These are phyloP conservation scores for Coleophoma cylindrospora DNA, from an alignment of 2,329 filamentous ascomycete species.

Conservation along the genomic window DNA sequence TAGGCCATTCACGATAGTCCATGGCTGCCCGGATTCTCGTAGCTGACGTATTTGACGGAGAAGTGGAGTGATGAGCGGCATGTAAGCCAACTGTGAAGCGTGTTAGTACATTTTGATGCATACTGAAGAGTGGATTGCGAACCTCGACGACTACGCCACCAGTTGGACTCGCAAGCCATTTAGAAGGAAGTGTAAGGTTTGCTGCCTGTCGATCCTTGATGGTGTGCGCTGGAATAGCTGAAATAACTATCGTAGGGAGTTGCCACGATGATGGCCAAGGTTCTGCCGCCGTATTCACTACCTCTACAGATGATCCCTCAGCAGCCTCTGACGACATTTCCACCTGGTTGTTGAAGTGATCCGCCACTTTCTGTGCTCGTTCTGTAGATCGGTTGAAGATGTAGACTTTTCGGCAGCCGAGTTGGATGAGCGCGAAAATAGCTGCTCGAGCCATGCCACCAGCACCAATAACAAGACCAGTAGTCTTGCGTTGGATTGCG, in stretches of 20 bases:
- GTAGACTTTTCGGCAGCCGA: conserved; percentile 70
- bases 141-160: conserved; percentile 68
- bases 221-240: conserved; percentile 66
- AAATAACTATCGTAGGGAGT: conserved; percentile 66
- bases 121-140: not conserved
- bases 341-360: conserved; percentile 52
- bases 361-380: conserved; percentile 60
- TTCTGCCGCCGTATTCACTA: conserved; percentile 52
- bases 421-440: conserved; percentile 68
- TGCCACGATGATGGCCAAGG: conserved; percentile 58
- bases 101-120: not conserved
- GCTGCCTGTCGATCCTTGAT: conserved; percentile 58
- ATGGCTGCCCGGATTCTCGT: conserved; percentile 38
- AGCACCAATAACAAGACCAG: conserved; percentile 58
- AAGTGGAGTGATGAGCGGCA: conserved; percentile 64
- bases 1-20: conserved; percentile 69
- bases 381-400: conserved; percentile 64
- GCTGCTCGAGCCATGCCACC: conserved; percentile 72
- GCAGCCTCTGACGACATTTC: not conserved
- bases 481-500: conserved; percentile 39
- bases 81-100: conserved; percentile 46
- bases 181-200: conserved; percentile 59
- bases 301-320: conserved; percentile 29
- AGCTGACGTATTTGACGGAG: conserved; percentile 56
- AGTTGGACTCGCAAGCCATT: conserved; percentile 67